Evolutionary conservation across 2,329 filamentous ascomycete species (phyloP).

Genomic region (Epichloe aotearoae): DNA sequence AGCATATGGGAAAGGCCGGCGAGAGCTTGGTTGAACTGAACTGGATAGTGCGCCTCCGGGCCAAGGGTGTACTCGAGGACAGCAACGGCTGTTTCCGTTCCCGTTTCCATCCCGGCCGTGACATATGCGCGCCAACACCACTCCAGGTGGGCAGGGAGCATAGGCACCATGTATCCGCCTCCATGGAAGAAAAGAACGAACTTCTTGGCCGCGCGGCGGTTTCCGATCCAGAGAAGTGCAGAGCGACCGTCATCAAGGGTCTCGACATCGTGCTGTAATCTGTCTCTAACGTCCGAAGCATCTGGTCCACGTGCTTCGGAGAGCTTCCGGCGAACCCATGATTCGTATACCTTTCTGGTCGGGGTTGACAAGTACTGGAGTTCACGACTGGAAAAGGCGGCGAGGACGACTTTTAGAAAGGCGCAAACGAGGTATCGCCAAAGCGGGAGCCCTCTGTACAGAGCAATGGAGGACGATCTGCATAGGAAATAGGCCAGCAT

Average conservation of each 20-base stretch:
- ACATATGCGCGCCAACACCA: background rate
- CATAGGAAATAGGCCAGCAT: background rate
- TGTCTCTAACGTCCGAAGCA: background rate
- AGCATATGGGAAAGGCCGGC: slow-evolving; percentile 13
- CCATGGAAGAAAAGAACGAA: background rate
- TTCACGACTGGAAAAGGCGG: slow-evolving; percentile 1
- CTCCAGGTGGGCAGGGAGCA: background rate
- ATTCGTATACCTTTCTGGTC: slow-evolving; percentile 2
- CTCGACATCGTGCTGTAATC: slow-evolving; percentile 4
- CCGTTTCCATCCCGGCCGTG: slow-evolving; percentile 2
- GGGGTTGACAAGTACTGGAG: slow-evolving; percentile 5
- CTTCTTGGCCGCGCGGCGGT: background rate
- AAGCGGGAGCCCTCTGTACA: background rate
- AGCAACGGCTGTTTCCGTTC: slow-evolving; percentile 10
- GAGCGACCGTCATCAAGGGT: slow-evolving; percentile 1
- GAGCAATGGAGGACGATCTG: background rate
- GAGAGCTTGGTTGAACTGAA: slow-evolving; percentile 15
- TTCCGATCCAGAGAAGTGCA: slow-evolving; percentile 1
- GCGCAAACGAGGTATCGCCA: slow-evolving; percentile 3
- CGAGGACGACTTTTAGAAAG: slow-evolving; percentile 1
- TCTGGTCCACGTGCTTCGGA: background rate
- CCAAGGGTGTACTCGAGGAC: slow-evolving; percentile 19
- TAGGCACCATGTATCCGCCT: background rate
- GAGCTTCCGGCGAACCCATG: slow-evolving; percentile 2
- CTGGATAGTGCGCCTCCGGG: slow-evolving; percentile 15